These are phyloP conservation scores for Knoxia roxburghii DNA, from an alignment of 257 asterid species.

Conservation along the genomic window DNA sequence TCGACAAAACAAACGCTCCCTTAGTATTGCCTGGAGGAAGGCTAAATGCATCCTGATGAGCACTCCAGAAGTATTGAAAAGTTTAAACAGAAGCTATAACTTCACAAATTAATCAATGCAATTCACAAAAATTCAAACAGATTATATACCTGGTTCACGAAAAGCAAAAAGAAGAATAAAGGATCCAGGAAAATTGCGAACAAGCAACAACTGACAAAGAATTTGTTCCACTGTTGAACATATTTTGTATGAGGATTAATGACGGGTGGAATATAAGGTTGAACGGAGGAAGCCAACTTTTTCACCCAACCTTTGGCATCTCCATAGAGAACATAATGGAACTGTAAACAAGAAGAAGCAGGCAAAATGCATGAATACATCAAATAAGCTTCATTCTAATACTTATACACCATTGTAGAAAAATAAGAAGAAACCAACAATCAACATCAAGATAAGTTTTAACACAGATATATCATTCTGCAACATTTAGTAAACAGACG, in stretches of 20 bases:
- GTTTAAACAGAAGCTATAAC: neutral
- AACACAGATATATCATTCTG: neutral
- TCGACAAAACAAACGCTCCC: no score
- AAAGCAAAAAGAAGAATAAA: conserved; percentile 64
- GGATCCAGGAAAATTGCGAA: conserved; percentile 75
- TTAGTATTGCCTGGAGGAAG: neutral
- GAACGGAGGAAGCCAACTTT: conserved; percentile 36
- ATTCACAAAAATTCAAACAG: conserved; percentile 1
- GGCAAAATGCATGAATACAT: conserved; percentile 11
- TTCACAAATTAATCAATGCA: neutral
- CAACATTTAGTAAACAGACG: neutral
- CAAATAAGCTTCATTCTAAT: conserved; percentile 5
- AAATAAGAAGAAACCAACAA: conserved; percentile 1
- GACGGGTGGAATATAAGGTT: conserved; percentile 57
- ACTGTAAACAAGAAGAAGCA: conserved; percentile 38
- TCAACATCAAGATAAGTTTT: neutral
- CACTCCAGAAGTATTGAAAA: neutral
- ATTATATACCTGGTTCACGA: conserved; percentile 44
- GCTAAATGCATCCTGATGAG: neutral
- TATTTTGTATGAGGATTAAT: conserved; percentile 77
- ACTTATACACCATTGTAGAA: neutral
- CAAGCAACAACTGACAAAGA: conserved; percentile 60
- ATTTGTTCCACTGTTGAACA: conserved; percentile 73
- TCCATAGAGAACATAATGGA: conserved; percentile 52
- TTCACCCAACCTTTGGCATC: conserved; percentile 69